These are phyloP conservation scores for Ambispora gerdemannii DNA, from an alignment of 192 early-diverging fungal genomes.

Conservation along the genomic window DNA sequence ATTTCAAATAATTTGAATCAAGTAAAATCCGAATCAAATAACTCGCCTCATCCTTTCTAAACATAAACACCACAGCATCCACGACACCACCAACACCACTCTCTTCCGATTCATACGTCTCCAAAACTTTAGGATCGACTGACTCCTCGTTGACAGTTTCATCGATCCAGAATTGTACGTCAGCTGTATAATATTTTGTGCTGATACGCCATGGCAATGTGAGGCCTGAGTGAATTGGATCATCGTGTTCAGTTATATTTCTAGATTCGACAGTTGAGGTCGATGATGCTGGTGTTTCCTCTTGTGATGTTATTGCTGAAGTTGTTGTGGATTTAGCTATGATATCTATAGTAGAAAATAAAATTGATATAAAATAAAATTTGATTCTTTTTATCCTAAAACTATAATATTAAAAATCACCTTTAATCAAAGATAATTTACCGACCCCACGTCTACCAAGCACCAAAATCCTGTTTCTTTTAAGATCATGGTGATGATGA, in stretches of 20 bases:
- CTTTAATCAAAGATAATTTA: slow-evolving; percentile 49
- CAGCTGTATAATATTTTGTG: slow-evolving; percentile 67
- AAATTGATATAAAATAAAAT: too few relatives aligned
- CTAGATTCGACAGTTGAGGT: not conserved
- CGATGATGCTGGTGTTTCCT: not conserved
- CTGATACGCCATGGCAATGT: slow-evolving; percentile 54
- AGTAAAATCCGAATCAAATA: too few relatives aligned
- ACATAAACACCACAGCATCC: slow-evolving; percentile 64
- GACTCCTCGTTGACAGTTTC: slow-evolving; percentile 39
- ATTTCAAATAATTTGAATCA: not conserved
- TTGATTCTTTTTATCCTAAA: not conserved
- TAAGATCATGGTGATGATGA: not conserved
- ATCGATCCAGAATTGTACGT: slow-evolving; percentile 65
- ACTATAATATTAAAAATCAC: slow-evolving; percentile 1
- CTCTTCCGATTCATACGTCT: slow-evolving; percentile 35
- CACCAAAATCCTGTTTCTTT: slow-evolving; percentile 57
- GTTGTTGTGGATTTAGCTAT: too few relatives aligned
- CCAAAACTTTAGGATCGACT: slow-evolving; percentile 35
- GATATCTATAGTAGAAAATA: too few relatives aligned
- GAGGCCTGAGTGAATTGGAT: slow-evolving; percentile 36
- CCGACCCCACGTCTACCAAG: slow-evolving; percentile 49
- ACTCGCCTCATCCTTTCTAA: slow-evolving; percentile 55
- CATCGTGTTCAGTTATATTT: slow-evolving; percentile 24
- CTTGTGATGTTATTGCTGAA: not conserved
- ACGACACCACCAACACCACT: slow-evolving; percentile 48